These are phyloP conservation scores for Dothistroma septosporum DNA, from an alignment of 2,329 filamentous ascomycete genomes.

Conservation along the genomic window DNA sequence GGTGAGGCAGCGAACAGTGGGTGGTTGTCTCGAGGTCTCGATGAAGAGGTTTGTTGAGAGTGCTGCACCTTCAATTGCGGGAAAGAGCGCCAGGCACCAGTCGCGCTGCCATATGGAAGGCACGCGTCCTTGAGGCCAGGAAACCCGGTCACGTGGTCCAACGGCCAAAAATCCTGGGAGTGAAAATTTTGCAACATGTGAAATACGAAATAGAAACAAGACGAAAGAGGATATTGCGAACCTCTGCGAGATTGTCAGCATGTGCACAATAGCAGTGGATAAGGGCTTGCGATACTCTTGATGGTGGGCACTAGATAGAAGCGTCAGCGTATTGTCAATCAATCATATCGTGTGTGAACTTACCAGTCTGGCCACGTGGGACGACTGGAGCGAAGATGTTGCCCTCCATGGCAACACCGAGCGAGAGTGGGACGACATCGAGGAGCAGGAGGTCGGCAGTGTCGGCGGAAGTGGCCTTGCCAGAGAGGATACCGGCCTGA, in stretches of 20 bases:
- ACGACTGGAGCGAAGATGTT: conserved; percentile 98
- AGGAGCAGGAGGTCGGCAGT: conserved; percentile 91
- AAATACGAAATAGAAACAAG: not conserved
- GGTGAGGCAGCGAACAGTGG: not conserved
- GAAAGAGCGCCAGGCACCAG: not conserved
- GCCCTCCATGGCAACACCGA: conserved; percentile 99
- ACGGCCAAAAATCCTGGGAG: not conserved
- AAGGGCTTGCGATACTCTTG: not conserved
- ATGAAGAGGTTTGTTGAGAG: not conserved
- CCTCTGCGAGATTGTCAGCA: conserved; percentile 6
- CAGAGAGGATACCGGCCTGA: conserved; percentile 96
- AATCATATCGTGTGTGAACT: not conserved
- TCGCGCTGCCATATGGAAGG: not conserved
- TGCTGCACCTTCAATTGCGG: not conserved
- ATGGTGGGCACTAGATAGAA: conserved; percentile 3
- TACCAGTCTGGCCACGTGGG: conserved; percentile 49
- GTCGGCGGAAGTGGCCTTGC: conserved; percentile 93
- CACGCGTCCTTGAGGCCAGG: not conserved
- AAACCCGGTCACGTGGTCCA: not conserved
- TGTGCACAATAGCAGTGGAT: not conserved
- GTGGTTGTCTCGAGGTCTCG: not conserved
- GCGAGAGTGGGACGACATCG: conserved; percentile 91
- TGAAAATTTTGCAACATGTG: not conserved
- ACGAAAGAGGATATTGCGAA: not conserved
- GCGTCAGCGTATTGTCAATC: not conserved